phyloP scores from a whole-genome alignment of 768 basidiomycete species.

The Lactifluus subvellereus region DNA sequence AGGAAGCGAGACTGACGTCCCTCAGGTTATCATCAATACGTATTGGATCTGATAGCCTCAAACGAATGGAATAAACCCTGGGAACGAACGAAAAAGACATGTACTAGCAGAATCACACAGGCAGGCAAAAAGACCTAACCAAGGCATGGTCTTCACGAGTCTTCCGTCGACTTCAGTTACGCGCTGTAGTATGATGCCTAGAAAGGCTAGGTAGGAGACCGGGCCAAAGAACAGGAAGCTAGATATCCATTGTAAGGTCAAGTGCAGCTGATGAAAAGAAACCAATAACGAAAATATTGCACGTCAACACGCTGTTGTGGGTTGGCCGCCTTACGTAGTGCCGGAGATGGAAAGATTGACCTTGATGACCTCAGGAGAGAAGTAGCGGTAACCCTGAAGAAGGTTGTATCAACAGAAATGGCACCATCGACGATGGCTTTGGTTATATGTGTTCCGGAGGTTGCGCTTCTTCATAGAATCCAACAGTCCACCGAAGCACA shows the following conservation, averaged over 20 bases:
- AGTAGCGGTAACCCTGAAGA: conserved; percentile 70
- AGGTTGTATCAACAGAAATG: conserved; percentile 43
- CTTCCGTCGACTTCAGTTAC: conserved; percentile 39
- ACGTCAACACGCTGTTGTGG: conserved; percentile 1
- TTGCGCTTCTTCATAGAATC: not conserved
- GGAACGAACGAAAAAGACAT: not conserved
- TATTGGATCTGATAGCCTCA: conserved; percentile 54
- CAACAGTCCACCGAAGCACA: not conserved
- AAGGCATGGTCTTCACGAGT: conserved; percentile 54
- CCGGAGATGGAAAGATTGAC: conserved; percentile 40
- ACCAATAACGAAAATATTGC: not conserved
- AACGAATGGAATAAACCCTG: conserved; percentile 62
- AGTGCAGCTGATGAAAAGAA: conserved; percentile 3
- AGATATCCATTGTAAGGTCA: conserved; percentile 16
- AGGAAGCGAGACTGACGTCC: not conserved
- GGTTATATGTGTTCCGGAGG: not conserved
- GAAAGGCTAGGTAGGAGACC: not conserved
- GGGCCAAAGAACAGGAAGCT: not conserved
- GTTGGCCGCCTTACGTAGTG: conserved; percentile 39
- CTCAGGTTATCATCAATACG: conserved; percentile 70
- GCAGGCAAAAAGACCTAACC: conserved; percentile 37
- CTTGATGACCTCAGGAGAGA: conserved; percentile 53
- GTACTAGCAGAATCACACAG: not conserved
- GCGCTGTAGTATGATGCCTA: conserved; percentile 64
- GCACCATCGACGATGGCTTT: conserved; percentile 47